phyloP scores from a whole-genome alignment of 169 alveolate genomes.

The Eimeria falciformis region DNA sequence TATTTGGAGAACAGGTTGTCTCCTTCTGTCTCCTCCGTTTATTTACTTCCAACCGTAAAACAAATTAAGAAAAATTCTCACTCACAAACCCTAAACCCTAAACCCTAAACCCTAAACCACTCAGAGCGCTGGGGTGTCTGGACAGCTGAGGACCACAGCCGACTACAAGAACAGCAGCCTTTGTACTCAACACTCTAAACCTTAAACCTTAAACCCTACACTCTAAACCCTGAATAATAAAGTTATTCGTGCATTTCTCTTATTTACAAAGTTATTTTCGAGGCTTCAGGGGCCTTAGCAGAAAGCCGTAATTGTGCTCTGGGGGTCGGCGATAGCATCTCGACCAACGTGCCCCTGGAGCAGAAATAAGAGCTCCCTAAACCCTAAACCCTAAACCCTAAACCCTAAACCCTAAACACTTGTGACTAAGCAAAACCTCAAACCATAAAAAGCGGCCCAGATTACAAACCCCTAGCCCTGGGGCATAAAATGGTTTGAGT shows the following conservation, averaged over 20 bases:
- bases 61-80: neutral
- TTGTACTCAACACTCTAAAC: conserved; percentile 17
- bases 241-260: too few relatives aligned
- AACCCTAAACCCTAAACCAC: conserved; percentile 32
- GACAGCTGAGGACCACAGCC: neutral
- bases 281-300: too few relatives aligned
- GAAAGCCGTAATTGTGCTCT: too few relatives aligned
- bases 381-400: conserved; percentile 22
- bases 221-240: conserved; percentile 15
- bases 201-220: neutral
- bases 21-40: neutral
- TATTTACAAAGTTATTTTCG: too few relatives aligned
- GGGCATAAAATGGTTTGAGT: too few relatives aligned
- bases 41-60: neutral
- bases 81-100: conserved; percentile 18
- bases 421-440: neutral
- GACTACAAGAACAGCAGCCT: neutral
- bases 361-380: too few relatives aligned
- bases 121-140: neutral
- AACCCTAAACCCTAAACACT: conserved; percentile 7
- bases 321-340: too few relatives aligned
- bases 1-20: too few relatives aligned
- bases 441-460: neutral
- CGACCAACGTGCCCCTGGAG: too few relatives aligned
- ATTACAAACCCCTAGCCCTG: conserved; percentile 11